Conservation (phyloP, 2,329 filamentous ascomycete genomes). For the Aureobasidium melanogenum region DNA sequence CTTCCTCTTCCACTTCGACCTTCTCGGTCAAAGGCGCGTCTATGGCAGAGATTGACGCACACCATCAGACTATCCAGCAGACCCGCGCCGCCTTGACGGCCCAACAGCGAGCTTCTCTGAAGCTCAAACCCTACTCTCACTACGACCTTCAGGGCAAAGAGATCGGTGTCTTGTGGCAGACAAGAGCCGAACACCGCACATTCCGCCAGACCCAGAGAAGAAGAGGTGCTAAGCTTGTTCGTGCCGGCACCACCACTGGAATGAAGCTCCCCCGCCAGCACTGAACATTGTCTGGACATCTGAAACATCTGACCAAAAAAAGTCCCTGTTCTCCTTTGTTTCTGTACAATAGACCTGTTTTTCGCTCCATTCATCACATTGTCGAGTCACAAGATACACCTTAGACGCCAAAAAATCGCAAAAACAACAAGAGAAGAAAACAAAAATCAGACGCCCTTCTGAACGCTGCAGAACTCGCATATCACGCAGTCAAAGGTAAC, state of each 20-base stretch:
- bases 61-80: neutral
- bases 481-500: neutral
- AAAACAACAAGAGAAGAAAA: neutral
- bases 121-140: neutral
- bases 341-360: neutral
- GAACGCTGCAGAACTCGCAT: no score
- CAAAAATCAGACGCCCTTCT: no score
- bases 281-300: neutral
- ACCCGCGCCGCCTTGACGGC: neutral
- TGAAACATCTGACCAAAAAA: neutral
- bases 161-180: neutral
- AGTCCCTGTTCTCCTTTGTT: neutral
- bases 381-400: neutral
- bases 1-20: neutral
- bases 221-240: neutral
- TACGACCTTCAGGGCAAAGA: neutral
- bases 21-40: neutral
- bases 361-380: neutral
- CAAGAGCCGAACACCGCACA: neutral
- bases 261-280: neutral
- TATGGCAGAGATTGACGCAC: neutral
- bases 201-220: neutral
- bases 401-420: neutral
- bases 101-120: neutral
- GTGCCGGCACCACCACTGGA: neutral